Base-by-base conservation (phyloP, 2,329 filamentous ascomycete species). In the Dactylellina sp. region DNA sequence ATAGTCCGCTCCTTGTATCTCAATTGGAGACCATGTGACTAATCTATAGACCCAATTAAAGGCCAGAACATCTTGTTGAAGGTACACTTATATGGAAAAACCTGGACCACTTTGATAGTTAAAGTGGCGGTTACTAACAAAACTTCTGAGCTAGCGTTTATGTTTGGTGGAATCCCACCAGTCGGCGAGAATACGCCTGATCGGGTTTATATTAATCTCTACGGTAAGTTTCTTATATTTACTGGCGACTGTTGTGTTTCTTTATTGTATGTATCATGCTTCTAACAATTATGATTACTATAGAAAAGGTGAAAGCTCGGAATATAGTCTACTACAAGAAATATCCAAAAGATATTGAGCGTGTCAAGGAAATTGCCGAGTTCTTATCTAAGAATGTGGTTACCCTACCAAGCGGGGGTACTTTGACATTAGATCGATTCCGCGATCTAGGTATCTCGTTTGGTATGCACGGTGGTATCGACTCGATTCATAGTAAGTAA, bases 271-370 rank as follows among this genome's bases (percentile, higher is more conserved):
- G 9, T 32, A 32, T 22, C 32, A 18, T 40, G 12, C 16, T 55
- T 9, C 14, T 18, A 18, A 28, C 11, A 46, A 39, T n/a, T n/a
- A 52, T 3, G 12, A 2, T 1, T 55, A 57, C 64, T 32, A 4
- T 32, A 83, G 84, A 84, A 72, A 90, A 89, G 78, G 87, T 93
- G 11, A 83, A 84, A 16, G 83, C 89, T 79, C 86, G 93, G 57
- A 97, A 97, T 81, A 80, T 86, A 72, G 88, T 86, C 7, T 98
- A 95, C 81, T 96, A 96, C 80, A 80, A 81, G 53, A 97, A 97
- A 80, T 98, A 89, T 77, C 92, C 93, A 0, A 90, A 93, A 76
- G 94, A 98, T 79, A 81, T 89, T 7, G 84, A 86, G 7, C 83
- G 85, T 1, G 88, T 97, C 16, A 88, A 88, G 76, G 83, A 84